Base-by-base conservation (phyloP, 768 basidiomycete species). In the Amanita rimosa region DNA sequence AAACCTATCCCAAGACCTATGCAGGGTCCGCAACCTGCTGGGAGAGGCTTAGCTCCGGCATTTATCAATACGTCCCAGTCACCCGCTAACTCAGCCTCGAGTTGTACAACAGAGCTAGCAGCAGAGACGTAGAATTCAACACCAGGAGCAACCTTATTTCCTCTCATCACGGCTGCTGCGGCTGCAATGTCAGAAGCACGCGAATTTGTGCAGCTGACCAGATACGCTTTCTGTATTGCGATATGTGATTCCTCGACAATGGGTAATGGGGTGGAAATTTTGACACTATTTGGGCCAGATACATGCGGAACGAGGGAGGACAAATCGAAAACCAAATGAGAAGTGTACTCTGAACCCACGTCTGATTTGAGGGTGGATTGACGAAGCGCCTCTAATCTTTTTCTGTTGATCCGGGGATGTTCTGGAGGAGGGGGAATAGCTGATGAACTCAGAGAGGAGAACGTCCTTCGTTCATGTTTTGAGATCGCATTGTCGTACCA, bases 111-210 rank as follows among this genome's bases (percentile, higher is more conserved):
- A 1, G 90, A 93, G 54, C 85, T 89, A 1, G 96, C 96, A 4
- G 96, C 94, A 5, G 96, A 93, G 54, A 99, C 83, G 69, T 97
- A 99, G 62, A 99, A 97, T 54, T 98, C 89, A 36, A 99, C 94
- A 13, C 87, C 88, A 1, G 81, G 76, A 0, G 92, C 87, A 46
- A 99, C 79, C 50, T 72, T 83, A 56, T 79, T 76, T 11, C 87
- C 89, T 49, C 78, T 74, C 60, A 99, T 72, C 24, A 97, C 93
- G n/a, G 76, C 76, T 0, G 96, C 96, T 0, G 96, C 95, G 0
- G 88, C 85, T 5, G 89, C 81, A 50, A 99, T 83, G 55, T 99
- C 96, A 0, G 94, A 96, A 2, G 85, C 87, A 35, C 96, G 85
- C 1, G 95, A 92, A 66, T 99, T 99, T 50, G 96, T 98, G 64